phyloP scores from a whole-genome alignment of 1,284 basidiomycete genomes.

The Ceratobasidium papillatum region DNA sequence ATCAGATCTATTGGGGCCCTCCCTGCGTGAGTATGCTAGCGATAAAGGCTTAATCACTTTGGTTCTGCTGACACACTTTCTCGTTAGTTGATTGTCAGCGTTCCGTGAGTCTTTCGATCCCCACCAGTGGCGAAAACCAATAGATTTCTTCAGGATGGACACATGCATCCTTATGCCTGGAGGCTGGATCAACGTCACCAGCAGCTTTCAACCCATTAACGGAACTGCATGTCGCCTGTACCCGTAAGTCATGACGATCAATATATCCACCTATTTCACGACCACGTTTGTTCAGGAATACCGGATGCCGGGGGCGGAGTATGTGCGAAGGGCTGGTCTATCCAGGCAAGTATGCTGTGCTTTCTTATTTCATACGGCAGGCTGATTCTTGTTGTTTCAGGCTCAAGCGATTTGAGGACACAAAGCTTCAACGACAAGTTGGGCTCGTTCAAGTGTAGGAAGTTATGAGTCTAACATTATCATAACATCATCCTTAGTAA shows the following conservation, averaged over 20 bases:
- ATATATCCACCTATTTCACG: neutral
- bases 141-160: neutral
- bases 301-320: neutral
- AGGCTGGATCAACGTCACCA: neutral
- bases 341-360: neutral
- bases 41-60: neutral
- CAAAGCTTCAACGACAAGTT: neutral
- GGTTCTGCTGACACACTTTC: neutral
- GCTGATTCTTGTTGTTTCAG: neutral
- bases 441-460: slow-evolving; percentile 4
- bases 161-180: neutral
- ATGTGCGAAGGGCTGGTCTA: slow-evolving; percentile 3
- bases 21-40: neutral
- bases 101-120: neutral
- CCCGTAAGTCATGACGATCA: neutral
- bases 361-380: neutral
- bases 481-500: neutral
- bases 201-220: neutral
- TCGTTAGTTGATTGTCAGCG: neutral
- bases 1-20: neutral
- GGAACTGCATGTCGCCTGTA: neutral
- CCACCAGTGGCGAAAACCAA: neutral
- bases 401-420: neutral
- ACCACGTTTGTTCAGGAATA: neutral
- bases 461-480: neutral